Base-by-base conservation (phyloP, 441 rosid genomes). In the Brassica balearica region DNA sequence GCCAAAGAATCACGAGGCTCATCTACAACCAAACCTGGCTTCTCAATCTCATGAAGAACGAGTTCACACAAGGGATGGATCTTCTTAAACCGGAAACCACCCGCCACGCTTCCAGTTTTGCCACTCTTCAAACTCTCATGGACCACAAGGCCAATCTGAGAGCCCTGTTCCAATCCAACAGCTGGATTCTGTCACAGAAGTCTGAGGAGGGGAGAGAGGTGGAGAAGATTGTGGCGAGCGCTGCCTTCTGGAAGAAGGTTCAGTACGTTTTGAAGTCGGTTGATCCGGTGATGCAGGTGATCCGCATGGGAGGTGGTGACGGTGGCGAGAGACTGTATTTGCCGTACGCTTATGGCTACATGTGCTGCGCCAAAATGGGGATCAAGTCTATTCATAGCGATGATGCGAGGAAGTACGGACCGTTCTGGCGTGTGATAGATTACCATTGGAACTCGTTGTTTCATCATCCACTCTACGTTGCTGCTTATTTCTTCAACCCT, bases 401-500 rank as follows among this genome's bases (percentile, higher is more conserved):
- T 72, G 98, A 92, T 83, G 85, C 80, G 58, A 87, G 87, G 22
- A 95, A 90, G 77, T 91, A 85, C 65, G 91, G 87, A 76, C 97
- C 99, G 8, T 86, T 95, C 64, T 92, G 93, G 92, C 87, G 84
- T 62, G 94, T 86, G 70, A 90, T 95, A 19, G 99, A 93, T 73
- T 82, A 73, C 77, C 90, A 88, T 55, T 92, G 95, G 92, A 88
- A 85, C 83, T 78, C 91, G 55, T 86, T 90, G 84, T 85, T 90
- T 81, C 94, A 84, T 77, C 98, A 93, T 73, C 98, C 99, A 15
- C 95, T 95, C 64, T 84, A 88, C 74, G 87, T 90, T 71, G 97
- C 98, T 82, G 96, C 99, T 48, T 93, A 92, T 87, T 93, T 92
- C 82, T 88, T 95, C 78, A 95, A 93, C 81, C 98, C 97, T 5